Base-by-base conservation (phyloP, 202 grass and related monocot species). In the Thinopyrum obtusiflorum region DNA sequence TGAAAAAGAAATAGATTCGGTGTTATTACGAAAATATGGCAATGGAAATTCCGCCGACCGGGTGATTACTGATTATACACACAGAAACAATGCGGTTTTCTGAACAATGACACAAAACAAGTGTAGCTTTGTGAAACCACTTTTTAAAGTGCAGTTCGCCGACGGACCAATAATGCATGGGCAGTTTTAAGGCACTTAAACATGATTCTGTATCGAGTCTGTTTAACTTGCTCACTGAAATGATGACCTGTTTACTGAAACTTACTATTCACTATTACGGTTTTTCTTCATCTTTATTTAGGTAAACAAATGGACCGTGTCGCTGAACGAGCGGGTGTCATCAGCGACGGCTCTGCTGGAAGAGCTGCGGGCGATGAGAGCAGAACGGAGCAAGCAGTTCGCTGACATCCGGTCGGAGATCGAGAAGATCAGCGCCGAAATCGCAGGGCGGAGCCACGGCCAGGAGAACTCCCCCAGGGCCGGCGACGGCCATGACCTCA, bases 381-480 rank as follows among this genome's bases (percentile, higher is more conserved):
- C 81, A 29, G 89, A 98, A 14, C 84, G 95, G 71, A 80, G 79
- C 73, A 90, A 82, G 31, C 86, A 90, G 69, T 92, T 98, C 68
- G 18, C 82, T 0, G 93, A 90, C 79, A 83, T 93, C 46, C 82
- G 80, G 61, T 93, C 88, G 0, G 91, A 93, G 44, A 95, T 98
- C 18, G 91, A 95, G 11, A 95, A 93, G 90, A 95, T 98, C 49
- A 73, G 31, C 2, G 84, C 89, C 0, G 95, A 98, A 65, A 95
- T 98, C 9, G 69, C 81, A 60, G 91, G 89, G 14, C 83, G 28
- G 53, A 78, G 60, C 79, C 71, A 68, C 47, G 79, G 86, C 35
- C 71, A 77, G 29, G 89, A 91, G 0, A 8, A 25, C 26, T 68
- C 73, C 4, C 78, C 77, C 5, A 77, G 77, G 81, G 72, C 85